A percentile compares a stretch with the other conserved stretches of the same genome.
phyloP scores from a whole-genome alignment of 768 basidiomycete genomes.

The Obba rivulosa region DNA sequence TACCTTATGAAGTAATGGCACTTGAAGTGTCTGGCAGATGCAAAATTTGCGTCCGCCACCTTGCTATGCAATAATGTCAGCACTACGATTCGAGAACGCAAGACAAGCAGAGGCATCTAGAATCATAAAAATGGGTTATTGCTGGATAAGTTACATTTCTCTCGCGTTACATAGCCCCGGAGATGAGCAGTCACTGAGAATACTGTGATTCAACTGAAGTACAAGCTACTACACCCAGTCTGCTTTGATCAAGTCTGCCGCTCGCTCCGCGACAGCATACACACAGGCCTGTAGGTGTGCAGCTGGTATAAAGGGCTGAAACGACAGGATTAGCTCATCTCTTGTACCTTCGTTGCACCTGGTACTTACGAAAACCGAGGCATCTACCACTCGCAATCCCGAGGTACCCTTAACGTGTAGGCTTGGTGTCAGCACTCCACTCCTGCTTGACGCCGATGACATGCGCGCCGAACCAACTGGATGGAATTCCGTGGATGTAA shows the following conservation, averaged over 20 bases:
- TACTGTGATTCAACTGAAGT: too few relatives aligned
- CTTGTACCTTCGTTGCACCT: neutral
- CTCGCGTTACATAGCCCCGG: too few relatives aligned
- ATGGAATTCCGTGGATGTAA: neutral
- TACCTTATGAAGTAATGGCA: too few relatives aligned
- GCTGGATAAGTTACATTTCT: too few relatives aligned
- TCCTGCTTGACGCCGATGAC: neutral
- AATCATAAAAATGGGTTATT: too few relatives aligned
- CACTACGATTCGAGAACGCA: too few relatives aligned
- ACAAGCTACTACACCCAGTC: neutral
- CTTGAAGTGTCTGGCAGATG: too few relatives aligned
- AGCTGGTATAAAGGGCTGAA: conserved; percentile 13
- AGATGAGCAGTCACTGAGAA: too few relatives aligned
- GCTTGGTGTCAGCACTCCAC: neutral
- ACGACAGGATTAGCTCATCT: neutral
- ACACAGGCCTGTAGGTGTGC: conserved; percentile 14
- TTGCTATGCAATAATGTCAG: too few relatives aligned
- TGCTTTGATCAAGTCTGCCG: conserved; percentile 19
- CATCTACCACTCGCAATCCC: conserved; percentile 3
- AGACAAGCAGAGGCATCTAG: too few relatives aligned
- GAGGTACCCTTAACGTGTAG: neutral
- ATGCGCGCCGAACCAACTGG: neutral
- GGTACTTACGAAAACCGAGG: conserved; percentile 2
- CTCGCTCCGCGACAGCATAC: conserved; percentile 21
- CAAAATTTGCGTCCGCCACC: too few relatives aligned